Evolutionary conservation across 495 filamentous ascomycete species (phyloP).

Genomic region (Penicillium crystallinum): DNA sequence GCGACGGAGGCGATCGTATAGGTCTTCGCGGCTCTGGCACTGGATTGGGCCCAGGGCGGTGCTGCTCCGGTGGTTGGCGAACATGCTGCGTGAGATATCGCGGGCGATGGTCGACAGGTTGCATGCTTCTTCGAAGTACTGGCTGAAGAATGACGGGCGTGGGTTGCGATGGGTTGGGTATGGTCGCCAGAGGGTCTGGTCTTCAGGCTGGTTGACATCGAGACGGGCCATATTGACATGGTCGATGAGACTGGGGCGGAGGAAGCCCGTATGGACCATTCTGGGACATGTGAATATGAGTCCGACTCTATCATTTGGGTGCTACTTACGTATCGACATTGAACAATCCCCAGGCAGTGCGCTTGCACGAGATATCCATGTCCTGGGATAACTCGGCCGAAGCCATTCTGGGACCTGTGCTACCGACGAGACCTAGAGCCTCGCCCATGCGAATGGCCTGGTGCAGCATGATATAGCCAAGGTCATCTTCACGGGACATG

Average conservation of each 20-base stretch:
- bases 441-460: slow-evolving; percentile 37
- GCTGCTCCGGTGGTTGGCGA: slow-evolving; percentile 14
- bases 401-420: slow-evolving; percentile 13
- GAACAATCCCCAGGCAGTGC: slow-evolving; percentile 42
- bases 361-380: slow-evolving; percentile 31
- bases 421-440: slow-evolving; percentile 32
- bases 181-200: slow-evolving; percentile 29
- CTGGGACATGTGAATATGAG: slow-evolving; percentile 12
- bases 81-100: slow-evolving; percentile 39
- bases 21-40: slow-evolving; percentile 23
- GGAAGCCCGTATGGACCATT: slow-evolving; percentile 38
- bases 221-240: slow-evolving; percentile 33
- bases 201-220: slow-evolving; percentile 7
- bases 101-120: slow-evolving; percentile 38
- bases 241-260: slow-evolving; percentile 34
- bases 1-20: slow-evolving; percentile 29
- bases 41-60: slow-evolving; percentile 6
- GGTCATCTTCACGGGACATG: slow-evolving; percentile 37
- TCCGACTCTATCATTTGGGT: background rate
- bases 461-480: slow-evolving; percentile 41
- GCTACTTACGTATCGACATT: slow-evolving; percentile 41
- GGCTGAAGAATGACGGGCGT: slow-evolving; percentile 28
- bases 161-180: slow-evolving; percentile 36
- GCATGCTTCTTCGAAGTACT: slow-evolving; percentile 39
- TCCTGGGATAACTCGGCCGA: slow-evolving; percentile 25